phyloP scores from a whole-genome alignment of 169 alveolate species.

The Theileria orientalis region DNA sequence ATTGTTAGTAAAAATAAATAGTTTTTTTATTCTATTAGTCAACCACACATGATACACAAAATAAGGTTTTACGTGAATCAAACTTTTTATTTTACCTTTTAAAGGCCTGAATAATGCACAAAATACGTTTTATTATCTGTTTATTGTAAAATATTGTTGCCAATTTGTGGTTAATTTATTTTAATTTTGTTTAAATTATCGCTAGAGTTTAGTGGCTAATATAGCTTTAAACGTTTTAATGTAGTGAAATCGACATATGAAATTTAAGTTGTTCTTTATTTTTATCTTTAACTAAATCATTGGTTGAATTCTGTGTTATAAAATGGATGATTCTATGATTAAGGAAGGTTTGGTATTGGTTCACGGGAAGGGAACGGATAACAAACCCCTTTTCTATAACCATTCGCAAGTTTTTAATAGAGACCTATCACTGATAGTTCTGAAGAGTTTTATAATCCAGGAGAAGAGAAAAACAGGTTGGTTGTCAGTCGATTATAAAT shows the following conservation, averaged over 20 bases:
- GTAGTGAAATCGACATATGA: neutral
- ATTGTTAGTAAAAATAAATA: too few species aligned
- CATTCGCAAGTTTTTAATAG: slow-evolving; percentile 93
- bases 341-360: slow-evolving; percentile 78
- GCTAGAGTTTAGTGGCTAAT: neutral
- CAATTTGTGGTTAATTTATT: neutral
- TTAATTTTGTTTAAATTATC: neutral
- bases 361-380: slow-evolving; percentile 57
- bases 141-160: too few species aligned
- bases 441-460: slow-evolving; percentile 75
- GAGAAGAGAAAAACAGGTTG: slow-evolving; percentile 56
- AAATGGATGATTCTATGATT: slow-evolving; percentile 9
- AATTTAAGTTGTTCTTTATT: too few species aligned
- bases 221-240: neutral
- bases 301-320: neutral
- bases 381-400: slow-evolving; percentile 79
- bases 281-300: too few species aligned
- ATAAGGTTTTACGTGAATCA: too few species aligned
- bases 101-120: too few species aligned
- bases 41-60: too few species aligned
- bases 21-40: too few species aligned
- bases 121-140: too few species aligned
- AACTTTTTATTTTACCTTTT: too few species aligned
- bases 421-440: slow-evolving; percentile 85
- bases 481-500: neutral